A percentile compares a stretch with the other conserved stretches of the same genome.
phyloP scores from a whole-genome alignment of 345 rosid genomes.

The Erysimum cheiranthoides region DNA sequence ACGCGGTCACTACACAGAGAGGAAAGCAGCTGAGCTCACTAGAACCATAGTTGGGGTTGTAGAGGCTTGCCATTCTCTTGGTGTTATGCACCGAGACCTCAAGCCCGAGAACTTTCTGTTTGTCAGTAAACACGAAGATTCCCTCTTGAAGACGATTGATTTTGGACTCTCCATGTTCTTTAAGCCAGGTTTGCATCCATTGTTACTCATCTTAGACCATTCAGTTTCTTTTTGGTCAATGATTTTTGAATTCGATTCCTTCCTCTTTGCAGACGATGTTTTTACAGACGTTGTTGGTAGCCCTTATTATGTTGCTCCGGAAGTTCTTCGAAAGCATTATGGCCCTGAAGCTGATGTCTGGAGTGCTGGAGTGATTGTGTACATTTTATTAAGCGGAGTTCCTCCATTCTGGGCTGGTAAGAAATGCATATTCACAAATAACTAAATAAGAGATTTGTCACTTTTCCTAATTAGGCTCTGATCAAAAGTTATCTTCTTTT shows the following conservation, averaged over 20 bases:
- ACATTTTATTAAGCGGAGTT: slow-evolving; percentile 86
- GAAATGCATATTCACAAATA: background rate
- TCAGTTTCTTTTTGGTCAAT: slow-evolving; percentile 4
- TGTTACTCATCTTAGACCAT: slow-evolving; percentile 1
- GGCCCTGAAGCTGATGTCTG: slow-evolving; percentile 94
- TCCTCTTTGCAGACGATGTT: slow-evolving; percentile 62
- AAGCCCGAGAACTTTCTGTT: slow-evolving; percentile 93
- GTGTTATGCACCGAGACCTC: slow-evolving; percentile 93
- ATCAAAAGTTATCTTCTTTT: slow-evolving; percentile 4
- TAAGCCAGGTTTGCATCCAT: slow-evolving; percentile 64
- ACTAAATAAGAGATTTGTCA: background rate
- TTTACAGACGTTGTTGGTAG: slow-evolving; percentile 90
- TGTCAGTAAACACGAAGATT: slow-evolving; percentile 69
- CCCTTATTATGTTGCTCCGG: slow-evolving; percentile 95
- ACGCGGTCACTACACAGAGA: slow-evolving; percentile 83
- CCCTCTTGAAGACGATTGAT: slow-evolving; percentile 83
- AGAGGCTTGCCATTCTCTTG: slow-evolving; percentile 86
- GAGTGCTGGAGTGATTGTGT: slow-evolving; percentile 96
- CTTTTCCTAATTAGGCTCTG: slow-evolving; percentile 10
- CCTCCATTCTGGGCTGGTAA: slow-evolving; percentile 98
- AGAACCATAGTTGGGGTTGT: slow-evolving; percentile 84
- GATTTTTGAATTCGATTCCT: background rate
- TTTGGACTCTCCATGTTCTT: slow-evolving; percentile 89
- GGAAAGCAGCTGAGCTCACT: slow-evolving; percentile 84
- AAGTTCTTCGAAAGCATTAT: slow-evolving; percentile 74